Conservation (phyloP, 1,284 basidiomycete genomes). For the Ustilago nuda region DNA sequence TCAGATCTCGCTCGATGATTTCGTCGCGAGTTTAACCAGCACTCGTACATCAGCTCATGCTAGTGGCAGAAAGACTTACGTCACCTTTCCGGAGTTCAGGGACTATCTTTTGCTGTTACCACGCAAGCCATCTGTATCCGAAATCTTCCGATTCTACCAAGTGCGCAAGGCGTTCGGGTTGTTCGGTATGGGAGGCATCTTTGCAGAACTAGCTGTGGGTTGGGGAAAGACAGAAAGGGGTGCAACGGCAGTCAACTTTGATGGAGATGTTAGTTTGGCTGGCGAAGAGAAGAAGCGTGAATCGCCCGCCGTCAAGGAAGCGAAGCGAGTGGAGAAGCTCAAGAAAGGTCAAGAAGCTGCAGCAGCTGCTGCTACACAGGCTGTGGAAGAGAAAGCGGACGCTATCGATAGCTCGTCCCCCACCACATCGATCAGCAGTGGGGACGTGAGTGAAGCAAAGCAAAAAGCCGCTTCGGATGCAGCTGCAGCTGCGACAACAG, state of each 20-base stretch:
- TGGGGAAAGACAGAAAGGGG: constrained; percentile 66
- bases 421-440: constrained; percentile 3
- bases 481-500: constrained; percentile 21
- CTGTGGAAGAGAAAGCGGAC: constrained; percentile 19
- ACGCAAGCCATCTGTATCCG: constrained; percentile 61
- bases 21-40: constrained; percentile 65
- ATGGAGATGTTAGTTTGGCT: constrained; percentile 65
- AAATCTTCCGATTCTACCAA: constrained; percentile 69
- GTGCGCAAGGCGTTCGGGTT: constrained; percentile 67
- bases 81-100: constrained; percentile 68
- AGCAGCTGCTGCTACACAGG: constrained; percentile 32
- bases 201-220: constrained; percentile 63
- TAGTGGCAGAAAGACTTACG: constrained; percentile 41
- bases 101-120: constrained; percentile 67
- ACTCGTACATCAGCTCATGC: constrained; percentile 31
- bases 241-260: constrained; percentile 63
- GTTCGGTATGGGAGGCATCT: constrained; percentile 67
- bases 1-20: constrained; percentile 60
- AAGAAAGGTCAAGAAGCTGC: constrained; percentile 42
- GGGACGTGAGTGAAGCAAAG: constrained; percentile 20
- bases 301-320: constrained; percentile 51
- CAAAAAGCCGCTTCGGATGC: constrained; percentile 34
- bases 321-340: constrained; percentile 50
- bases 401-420: background rate
- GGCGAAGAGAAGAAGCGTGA: constrained; percentile 62